Base-by-base conservation (phyloP, 768 basidiomycete species). In the Amanita muscaria region DNA sequence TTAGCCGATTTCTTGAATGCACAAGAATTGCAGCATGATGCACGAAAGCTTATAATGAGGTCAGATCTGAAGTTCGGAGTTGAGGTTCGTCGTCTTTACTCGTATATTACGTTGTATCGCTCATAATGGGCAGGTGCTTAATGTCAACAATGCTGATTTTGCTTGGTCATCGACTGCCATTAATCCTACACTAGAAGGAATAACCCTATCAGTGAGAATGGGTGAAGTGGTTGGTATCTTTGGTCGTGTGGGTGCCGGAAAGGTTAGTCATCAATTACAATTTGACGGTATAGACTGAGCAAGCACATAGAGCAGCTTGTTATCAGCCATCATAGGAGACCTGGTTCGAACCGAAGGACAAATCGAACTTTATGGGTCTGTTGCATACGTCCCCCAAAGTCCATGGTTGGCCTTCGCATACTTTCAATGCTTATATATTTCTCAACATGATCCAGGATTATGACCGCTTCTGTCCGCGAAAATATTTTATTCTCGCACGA, bases 401-500 rank as follows among this genome's bases (percentile, higher is more conserved):
- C 84, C 90, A 25, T 94, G 90, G 86, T 83, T 15, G 19, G 44
- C n/a, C 21, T n/a, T 5, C 4, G 10, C 11, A 14, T 16, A 11
- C 7, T 5, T 15, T 22, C 5, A 27, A 16, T 10, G 38, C 2
- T 16, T n/a, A 8, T 9, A 21, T n/a, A 11, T 8, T 31, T 33
- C 16, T 24, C 27, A 38, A 8, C 30, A 15, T 39, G 11, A 19
- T 9, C 3, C 22, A 86, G 84, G 86, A 79, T 96, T 34, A 73
- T 93, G 61, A 89, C 88, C 2, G 79, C 88, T 0, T 82, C 87
- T 2, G 76, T 97, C 40, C 76, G 83, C 29, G 88, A 91, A 33
- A 98, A 98, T 56, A 97, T 98, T 49, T 57, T 88, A 25, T 97
- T 98, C 64, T 90, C 83, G 8, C 86, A 93, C 60, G 74, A 80